Base-by-base conservation (phyloP, 805 yeast species). In the Wickerhamomyces chaumierensis region DNA sequence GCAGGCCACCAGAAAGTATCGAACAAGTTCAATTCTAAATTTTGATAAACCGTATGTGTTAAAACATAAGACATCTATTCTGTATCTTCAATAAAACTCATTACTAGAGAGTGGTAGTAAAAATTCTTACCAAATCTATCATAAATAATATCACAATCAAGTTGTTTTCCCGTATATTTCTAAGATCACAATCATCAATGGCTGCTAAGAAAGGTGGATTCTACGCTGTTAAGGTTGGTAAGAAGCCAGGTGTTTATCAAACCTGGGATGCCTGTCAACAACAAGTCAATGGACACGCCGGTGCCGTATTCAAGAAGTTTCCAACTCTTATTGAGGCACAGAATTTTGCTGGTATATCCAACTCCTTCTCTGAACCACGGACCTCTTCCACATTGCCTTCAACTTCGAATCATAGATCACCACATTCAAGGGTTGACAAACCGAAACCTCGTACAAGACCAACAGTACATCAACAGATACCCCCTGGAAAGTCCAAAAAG, bases 171-270 rank as follows among this genome's bases (percentile, higher is more conserved):
- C 31, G 12, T 6, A 16, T 32, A 11, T 18, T 31, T 18, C 11
- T 15, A 17, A 31, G 17, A 31, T 16, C 15, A 5, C 17, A 17
- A 31, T 31, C 33, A 12, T 12, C 12, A 4, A 31, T 31, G 33
- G 33, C 33, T 12, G 33, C 33, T 5, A 31, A 37, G 23, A 41
- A 36, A 16, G 17, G 13, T 8, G 16, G 27, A 8, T 71, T 47
- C 45, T 78, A 78, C 44, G 83, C 81, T 0, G 83, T 78, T 1
- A 62, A 59, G 11, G 59, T 57, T 6, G 84, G 85, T 2, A 58
- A 73, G 14, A 40, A 40, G 1, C 49, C 59, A 2, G 95, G 94
- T 1, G 61, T 85, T 1, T 85, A 60, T 53, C 47, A 39, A 6
- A 57, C 55, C 19, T 86, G 96, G 96, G 51, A 53, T 2, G 71